A percentile compares a stretch with the other conserved stretches of the same genome.
These are phyloP conservation scores for Marsdenia floribunda DNA, from an alignment of 257 asterid genomes.

Conservation along the genomic window DNA sequence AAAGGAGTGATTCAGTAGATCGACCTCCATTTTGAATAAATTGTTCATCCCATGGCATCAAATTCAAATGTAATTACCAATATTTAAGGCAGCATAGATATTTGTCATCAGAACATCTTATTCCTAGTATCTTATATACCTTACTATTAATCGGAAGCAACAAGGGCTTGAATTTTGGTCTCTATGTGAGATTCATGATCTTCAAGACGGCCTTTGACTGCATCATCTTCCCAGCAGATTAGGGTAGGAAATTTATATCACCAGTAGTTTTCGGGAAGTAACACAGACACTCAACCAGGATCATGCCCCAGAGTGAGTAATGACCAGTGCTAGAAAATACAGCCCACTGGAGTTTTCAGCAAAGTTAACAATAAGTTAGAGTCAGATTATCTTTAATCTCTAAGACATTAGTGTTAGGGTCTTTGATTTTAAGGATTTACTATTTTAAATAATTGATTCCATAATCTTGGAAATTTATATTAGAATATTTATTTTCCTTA, in stretches of 20 bases:
- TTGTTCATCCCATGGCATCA: neutral
- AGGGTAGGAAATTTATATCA: conserved; percentile 51
- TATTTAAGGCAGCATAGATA: neutral
- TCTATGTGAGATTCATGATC: conserved; percentile 76
- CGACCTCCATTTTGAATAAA: neutral
- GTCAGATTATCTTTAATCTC: conserved; percentile 47
- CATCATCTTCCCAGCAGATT: conserved; percentile 70
- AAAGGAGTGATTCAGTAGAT: neutral
- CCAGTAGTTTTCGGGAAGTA: too few species aligned
- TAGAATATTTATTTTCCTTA: too few species aligned
- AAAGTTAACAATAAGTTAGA: too few species aligned
- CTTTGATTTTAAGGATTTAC: conserved; percentile 53
- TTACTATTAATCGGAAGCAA: conserved; percentile 30
- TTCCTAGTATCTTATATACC: neutral
- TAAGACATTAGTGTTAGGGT: conserved; percentile 21
- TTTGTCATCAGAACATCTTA: neutral
- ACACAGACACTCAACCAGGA: too few species aligned
- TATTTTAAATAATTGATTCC: conserved; percentile 32
- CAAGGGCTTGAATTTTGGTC: conserved; percentile 54
- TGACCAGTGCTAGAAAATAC: too few species aligned
- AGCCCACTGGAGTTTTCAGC: conserved; percentile 7
- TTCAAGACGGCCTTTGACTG: conserved; percentile 63
- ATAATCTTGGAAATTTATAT: too few species aligned
- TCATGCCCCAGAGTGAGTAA: too few species aligned
- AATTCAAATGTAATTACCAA: neutral